A percentile compares a stretch with the other conserved stretches of the same genome.
These are phyloP conservation scores for Venturia nashicola DNA, from an alignment of 2,329 filamentous ascomycete genomes.

Conservation along the genomic window DNA sequence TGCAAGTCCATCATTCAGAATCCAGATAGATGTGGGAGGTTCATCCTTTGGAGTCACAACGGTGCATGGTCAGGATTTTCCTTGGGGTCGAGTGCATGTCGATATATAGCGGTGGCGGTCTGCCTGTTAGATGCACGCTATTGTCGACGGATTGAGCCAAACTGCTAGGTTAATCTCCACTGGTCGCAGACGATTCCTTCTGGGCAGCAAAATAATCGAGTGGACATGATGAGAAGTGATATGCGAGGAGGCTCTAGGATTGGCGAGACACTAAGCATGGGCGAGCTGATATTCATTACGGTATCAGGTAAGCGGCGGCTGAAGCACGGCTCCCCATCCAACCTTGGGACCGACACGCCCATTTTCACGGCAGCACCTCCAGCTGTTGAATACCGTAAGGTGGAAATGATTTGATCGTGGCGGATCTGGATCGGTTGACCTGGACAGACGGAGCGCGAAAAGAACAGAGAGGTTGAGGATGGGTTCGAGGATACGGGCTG, in stretches of 20 bases:
- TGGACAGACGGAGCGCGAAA: background rate
- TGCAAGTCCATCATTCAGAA: too few relatives aligned
- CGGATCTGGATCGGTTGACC: background rate
- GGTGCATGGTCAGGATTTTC: background rate
- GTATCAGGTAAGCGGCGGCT: background rate
- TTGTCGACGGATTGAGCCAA: background rate
- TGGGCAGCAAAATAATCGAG: background rate
- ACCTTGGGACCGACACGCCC: too few relatives aligned
- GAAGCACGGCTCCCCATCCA: background rate
- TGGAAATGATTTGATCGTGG: background rate
- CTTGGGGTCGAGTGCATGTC: background rate
- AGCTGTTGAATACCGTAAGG: background rate
- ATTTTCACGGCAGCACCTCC: background rate
- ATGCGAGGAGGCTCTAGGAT: background rate
- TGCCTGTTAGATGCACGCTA: background rate
- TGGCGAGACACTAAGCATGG: background rate
- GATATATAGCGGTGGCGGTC: background rate
- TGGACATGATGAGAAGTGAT: background rate
- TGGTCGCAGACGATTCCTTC: background rate
- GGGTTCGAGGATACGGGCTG: background rate
- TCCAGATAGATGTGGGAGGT: too few relatives aligned
- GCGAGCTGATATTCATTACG: background rate
- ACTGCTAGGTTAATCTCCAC: background rate
- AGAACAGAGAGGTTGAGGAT: background rate
- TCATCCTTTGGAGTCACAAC: background rate